Evolutionary conservation across 2,329 filamentous ascomycete species (phyloP).

Genomic region (Pyrenophora teres): DNA sequence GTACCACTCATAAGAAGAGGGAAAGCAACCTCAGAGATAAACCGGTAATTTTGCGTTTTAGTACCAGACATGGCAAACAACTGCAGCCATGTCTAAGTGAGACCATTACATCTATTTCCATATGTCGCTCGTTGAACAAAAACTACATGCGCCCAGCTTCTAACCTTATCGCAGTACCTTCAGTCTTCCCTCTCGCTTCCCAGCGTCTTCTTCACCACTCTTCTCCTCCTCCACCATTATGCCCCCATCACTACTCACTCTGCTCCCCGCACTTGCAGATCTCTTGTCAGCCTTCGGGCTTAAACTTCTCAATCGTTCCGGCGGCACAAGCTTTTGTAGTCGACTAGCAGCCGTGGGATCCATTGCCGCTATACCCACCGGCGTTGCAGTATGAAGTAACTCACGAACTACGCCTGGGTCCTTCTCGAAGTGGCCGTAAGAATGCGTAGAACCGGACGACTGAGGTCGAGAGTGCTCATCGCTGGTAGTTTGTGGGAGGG

Average conservation of each 20-base stretch:
- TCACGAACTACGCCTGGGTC: constrained; percentile 41
- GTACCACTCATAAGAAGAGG: too few species aligned
- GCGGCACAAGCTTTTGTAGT: constrained; percentile 24
- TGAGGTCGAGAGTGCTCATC: too few species aligned
- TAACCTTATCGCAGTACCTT: too few species aligned
- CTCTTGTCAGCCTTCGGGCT: constrained; percentile 30
- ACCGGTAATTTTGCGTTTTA: too few species aligned
- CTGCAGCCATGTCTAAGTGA: too few species aligned
- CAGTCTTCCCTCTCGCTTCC: too few species aligned
- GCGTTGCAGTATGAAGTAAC: constrained; percentile 42
- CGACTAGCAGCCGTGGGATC: constrained; percentile 43
- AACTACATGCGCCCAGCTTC: too few species aligned
- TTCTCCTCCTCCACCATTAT: constrained; percentile 51
- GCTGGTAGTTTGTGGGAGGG: not conserved
- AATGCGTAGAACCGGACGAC: not conserved
- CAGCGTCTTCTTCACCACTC: not conserved
- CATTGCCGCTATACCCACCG: constrained; percentile 44
- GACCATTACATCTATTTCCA: too few species aligned
- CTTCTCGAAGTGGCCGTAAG: constrained; percentile 5
- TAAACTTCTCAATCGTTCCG: constrained; percentile 35
- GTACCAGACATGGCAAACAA: too few species aligned
- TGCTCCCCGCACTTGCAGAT: constrained; percentile 20
- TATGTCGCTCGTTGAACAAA: too few species aligned
- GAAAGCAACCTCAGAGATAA: too few species aligned
- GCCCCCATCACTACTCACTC: constrained; percentile 32